Conservation (phyloP, 345 rosid genomes). For the Eucalyptus paniculata region DNA sequence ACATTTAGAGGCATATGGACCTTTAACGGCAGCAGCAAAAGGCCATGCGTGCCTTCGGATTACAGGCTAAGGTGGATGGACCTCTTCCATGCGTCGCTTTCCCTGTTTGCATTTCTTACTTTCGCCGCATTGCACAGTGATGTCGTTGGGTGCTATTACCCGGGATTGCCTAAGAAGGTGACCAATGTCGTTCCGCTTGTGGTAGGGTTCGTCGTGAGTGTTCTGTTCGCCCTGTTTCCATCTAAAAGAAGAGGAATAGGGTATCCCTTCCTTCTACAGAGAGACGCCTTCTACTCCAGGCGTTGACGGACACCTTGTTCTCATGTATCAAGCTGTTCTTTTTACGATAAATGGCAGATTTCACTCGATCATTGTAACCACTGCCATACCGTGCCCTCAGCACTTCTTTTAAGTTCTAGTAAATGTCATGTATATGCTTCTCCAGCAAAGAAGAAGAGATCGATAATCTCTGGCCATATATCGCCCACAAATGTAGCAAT, state of each 20-base stretch:
- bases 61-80: slow-evolving; percentile 31
- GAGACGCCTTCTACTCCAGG: slow-evolving; percentile 14
- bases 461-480: background rate
- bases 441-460: background rate
- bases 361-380: background rate
- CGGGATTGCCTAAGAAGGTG: slow-evolving; percentile 22
- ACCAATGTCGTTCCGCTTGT: slow-evolving; percentile 22
- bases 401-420: background rate
- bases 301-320: background rate
- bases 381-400: background rate
- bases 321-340: background rate
- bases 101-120: slow-evolving; percentile 22
- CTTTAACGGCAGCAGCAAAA: slow-evolving; percentile 23
- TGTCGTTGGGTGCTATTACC: slow-evolving; percentile 27
- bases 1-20: slow-evolving; percentile 35
- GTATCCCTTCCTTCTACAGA: slow-evolving; percentile 23
- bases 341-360: background rate
- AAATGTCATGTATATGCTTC: background rate
- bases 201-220: slow-evolving; percentile 21
- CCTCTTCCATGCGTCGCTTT: slow-evolving; percentile 23
- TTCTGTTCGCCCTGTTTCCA: slow-evolving; percentile 24
- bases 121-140: slow-evolving; percentile 27
- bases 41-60: slow-evolving; percentile 23
- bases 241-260: slow-evolving; percentile 40
- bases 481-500: background rate